Evolutionary conservation across 768 basidiomycete species (phyloP).

Genomic region (Phanerochaete carnosa): DNA sequence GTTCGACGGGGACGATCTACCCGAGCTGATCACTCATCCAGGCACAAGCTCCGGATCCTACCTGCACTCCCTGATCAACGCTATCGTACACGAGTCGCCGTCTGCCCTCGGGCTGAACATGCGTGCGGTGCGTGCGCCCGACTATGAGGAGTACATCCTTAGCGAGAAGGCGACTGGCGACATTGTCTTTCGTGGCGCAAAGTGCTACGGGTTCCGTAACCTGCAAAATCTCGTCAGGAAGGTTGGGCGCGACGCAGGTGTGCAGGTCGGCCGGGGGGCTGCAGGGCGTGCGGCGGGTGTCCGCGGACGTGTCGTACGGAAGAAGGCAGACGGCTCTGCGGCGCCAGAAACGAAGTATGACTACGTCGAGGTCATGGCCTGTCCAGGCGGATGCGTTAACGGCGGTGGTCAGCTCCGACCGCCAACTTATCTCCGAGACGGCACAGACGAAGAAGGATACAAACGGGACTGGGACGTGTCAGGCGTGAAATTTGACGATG

Average conservation of each 20-base stretch:
- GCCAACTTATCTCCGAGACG: conserved; percentile 6
- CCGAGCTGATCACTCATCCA: conserved; percentile 71
- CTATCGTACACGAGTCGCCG: conserved; percentile 40
- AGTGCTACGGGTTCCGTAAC: conserved; percentile 97
- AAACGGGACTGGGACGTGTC: conserved; percentile 56
- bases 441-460: conserved; percentile 62
- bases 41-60: conserved; percentile 94
- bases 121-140: conserved; percentile 64
- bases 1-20: conserved; percentile 34
- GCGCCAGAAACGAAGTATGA: conserved; percentile 56
- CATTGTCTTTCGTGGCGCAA: conserved; percentile 86
- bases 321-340: conserved; percentile 21
- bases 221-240: conserved; percentile 95
- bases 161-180: conserved; percentile 43
- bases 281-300: conserved; percentile 44
- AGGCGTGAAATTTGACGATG: conserved; percentile 40
- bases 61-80: conserved; percentile 71
- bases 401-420: conserved; percentile 83
- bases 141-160: conserved; percentile 75
- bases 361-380: conserved; percentile 98
- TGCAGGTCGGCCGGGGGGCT: conserved; percentile 69
- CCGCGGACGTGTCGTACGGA: conserved; percentile 20
- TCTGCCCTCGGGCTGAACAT: conserved; percentile 42
- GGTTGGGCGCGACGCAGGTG: conserved; percentile 81
- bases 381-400: conserved; percentile 95